These are phyloP conservation scores for Taxawa tesnikishii DNA, from an alignment of 2,329 filamentous ascomycete species.

Conservation along the genomic window DNA sequence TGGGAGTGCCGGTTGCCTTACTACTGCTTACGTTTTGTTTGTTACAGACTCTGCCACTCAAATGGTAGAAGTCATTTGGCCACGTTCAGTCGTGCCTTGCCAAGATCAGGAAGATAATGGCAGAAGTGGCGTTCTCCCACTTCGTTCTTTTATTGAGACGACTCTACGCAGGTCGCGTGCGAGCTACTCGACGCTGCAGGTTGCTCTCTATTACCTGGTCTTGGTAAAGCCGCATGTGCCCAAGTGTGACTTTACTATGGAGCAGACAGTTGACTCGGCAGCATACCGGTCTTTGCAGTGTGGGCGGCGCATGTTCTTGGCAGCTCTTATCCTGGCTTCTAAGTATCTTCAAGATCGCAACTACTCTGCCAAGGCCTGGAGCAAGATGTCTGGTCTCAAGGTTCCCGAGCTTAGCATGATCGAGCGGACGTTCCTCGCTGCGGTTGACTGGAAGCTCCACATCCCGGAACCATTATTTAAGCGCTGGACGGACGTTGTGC, in stretches of 20 bases:
- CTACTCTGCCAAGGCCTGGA: constrained; percentile 95
- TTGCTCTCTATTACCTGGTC: constrained; percentile 91
- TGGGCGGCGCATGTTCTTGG: constrained; percentile 92
- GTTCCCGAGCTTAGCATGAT: constrained; percentile 93
- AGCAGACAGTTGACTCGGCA: constrained; percentile 63
- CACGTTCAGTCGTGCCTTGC: constrained; percentile 67
- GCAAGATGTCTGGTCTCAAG: constrained; percentile 94
- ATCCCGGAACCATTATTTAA: constrained; percentile 82
- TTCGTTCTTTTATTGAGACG: constrained; percentile 95
- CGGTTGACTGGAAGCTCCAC: constrained; percentile 90
- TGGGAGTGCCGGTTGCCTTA: constrained; percentile 21
- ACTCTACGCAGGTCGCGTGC: constrained; percentile 88
- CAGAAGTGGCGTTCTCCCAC: constrained; percentile 60
- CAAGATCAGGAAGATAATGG: constrained; percentile 42
- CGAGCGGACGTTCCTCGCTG: constrained; percentile 79
- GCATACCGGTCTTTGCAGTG: constrained; percentile 77
- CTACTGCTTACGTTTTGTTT: too few relatives aligned
- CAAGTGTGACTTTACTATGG: constrained; percentile 70
- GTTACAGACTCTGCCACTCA: constrained; percentile 83
- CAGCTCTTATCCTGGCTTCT: constrained; percentile 86
- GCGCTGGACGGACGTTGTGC: constrained; percentile 84
- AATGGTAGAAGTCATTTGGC: constrained; percentile 96
- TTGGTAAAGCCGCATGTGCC: constrained; percentile 87
- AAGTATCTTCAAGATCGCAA: constrained; percentile 98
- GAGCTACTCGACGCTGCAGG: constrained; percentile 94